phyloP scores from a whole-genome alignment of 257 asterid genomes.

The Prunella vulgaris region DNA sequence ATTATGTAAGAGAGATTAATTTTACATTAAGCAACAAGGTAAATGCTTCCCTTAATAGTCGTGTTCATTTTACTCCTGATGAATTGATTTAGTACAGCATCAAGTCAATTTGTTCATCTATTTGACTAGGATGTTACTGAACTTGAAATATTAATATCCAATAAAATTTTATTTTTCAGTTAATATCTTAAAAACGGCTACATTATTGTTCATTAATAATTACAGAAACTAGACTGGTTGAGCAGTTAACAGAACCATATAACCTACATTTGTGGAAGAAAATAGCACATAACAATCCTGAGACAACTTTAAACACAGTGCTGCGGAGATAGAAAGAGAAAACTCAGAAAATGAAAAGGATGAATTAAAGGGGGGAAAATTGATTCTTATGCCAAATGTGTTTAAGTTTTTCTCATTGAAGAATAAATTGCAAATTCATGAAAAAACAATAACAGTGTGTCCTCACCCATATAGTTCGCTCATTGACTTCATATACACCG shows the following conservation, averaged over 20 bases:
- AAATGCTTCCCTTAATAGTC: background rate
- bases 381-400: background rate
- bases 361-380: background rate
- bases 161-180: background rate
- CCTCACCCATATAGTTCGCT: constrained; percentile 66
- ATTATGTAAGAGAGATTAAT: background rate
- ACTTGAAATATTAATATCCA: background rate
- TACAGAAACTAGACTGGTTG: background rate
- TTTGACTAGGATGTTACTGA: background rate
- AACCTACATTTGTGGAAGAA: background rate
- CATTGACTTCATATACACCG: constrained; percentile 93
- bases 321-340: background rate
- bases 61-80: background rate
- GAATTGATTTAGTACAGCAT: background rate
- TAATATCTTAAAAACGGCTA: background rate
- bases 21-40: constrained; percentile 7
- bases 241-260: background rate
- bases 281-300: background rate
- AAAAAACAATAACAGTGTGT: constrained; percentile 21
- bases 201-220: background rate
- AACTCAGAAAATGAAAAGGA: background rate
- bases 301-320: background rate
- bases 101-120: background rate
- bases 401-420: background rate
- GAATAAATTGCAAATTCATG: constrained; percentile 11